Base-by-base conservation (phyloP, 2,329 filamentous ascomycete species). In the Pleomassaria siparia region DNA sequence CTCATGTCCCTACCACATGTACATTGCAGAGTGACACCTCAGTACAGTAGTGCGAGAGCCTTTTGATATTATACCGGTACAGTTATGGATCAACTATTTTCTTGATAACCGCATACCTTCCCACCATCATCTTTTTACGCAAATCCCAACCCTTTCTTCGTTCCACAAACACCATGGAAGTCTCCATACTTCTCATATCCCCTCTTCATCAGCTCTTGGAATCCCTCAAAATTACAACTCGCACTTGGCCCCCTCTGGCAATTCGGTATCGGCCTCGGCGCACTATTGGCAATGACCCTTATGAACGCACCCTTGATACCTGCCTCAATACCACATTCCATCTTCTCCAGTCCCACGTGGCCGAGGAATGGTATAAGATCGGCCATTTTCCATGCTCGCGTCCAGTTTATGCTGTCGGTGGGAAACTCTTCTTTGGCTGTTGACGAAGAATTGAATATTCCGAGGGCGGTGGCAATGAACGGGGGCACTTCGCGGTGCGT, bases 401-500 rank as follows among this genome's bases (percentile, higher is more conserved):
- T 75, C 69, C 83, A 78, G 70, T 87, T 87, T 46, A 66, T 66
- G 39, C 61, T 60, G 60, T 87, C 81, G 9, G 75, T 73, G 50
- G 83, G 77, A 0, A 79, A 72, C 1, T 85, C 83, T 76, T 87
- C 86, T 1, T 81, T 82, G 20, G 78, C 78, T 46, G 84, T 83
- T 52, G 83, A 73, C 1, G 80, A 83, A 60, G 85, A 85, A 72
- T 87, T 87, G 74, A 86, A 87, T 2, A 87, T 72, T 0, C 84
- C 85, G 64, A 87, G 76, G 0, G 85, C 83, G 0, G 86, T 84
- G 1, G 83, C 72, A 1, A 86, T 80, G 56, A 83, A 84, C 1
- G 85, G 84, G 0, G 84, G 84, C 3, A 87, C 72, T 63, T 87
- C 84, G 12, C 84, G 79, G 61, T 87, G 85, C 0, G 84, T 87